Evolutionary conservation across 73 alveolate species (phyloP), one percentile per base, ranked within the genome.

Genomic region (Paramecium bursaria): DNA sequence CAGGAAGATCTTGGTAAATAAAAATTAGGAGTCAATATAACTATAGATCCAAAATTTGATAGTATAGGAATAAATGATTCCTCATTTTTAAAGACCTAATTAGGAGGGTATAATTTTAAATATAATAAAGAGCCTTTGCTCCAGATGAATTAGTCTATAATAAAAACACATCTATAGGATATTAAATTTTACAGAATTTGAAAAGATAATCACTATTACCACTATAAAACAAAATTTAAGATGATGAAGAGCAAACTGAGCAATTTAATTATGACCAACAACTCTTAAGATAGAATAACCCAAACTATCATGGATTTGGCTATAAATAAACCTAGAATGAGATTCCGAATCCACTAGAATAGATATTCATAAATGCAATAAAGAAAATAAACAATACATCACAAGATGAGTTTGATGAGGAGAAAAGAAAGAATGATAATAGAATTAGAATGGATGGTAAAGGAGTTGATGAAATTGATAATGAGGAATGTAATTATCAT

Each of bases 1-100:
- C 90, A 86, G 27, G 97, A 91, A 60, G 97, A 91, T 76, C 26
- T 86, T 1, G 95, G 86, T 25, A 86, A 90, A 19, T 67, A 67
- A 42, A 67, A 67, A 57, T 21, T 67, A 19, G 82, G 82, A 31
- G 82, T 67, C 5, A 67, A 67, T 67, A 57, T 67, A 15, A 67
- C 82, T 6, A 67, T 67, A 21, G 1, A 31, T 15, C 4, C 82
- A 35, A 57, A 67, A 21, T 67, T 39, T 21, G 82, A 67, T 42
- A 67, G 60, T 7, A 39, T 33, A 39, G 82, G 82, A 9, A 15
- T 31, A 2, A 67, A 67, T 67, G 82, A 67, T 33, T 39, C 44
- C 82, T 39, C 27, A 10, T 67, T 19, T 67, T 42, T 67, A 11
- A 35, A 67, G 39, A 26, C 33, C 9, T 4, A 67, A 42, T 67